A percentile compares a stretch with the other conserved stretches of the same genome.
These are phyloP conservation scores for Xylaria multiplex DNA, from an alignment of 2,329 filamentous ascomycete genomes.

Conservation along the genomic window DNA sequence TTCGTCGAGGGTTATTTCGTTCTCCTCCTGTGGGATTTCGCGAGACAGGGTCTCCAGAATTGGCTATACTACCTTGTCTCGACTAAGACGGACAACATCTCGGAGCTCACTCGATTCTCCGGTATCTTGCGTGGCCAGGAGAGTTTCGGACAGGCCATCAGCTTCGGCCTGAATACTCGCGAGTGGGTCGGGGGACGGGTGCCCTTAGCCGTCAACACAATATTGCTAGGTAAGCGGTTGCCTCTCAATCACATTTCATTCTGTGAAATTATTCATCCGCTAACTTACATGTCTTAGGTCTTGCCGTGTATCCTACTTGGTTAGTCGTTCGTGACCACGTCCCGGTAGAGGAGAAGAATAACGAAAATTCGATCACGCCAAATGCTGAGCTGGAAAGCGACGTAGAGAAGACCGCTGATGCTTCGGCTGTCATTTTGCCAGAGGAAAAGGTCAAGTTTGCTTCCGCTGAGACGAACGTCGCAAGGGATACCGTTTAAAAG, in stretches of 20 bases:
- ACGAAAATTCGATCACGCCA: background rate
- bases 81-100: constrained; percentile 65
- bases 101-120: constrained; percentile 57
- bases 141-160: constrained; percentile 54
- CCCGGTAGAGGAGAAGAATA: constrained; percentile 40
- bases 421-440: constrained; percentile 22
- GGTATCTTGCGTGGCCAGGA: constrained; percentile 55
- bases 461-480: constrained; percentile 27
- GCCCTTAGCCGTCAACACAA: constrained; percentile 53
- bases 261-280: background rate
- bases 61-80: constrained; percentile 67
- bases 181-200: constrained; percentile 54
- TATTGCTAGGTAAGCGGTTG: constrained; percentile 50
- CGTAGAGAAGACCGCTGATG: constrained; percentile 37
- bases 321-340: constrained; percentile 48
- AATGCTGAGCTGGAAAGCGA: constrained; percentile 33
- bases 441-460: constrained; percentile 39
- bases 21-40: constrained; percentile 70
- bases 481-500: constrained; percentile 24
- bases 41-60: constrained; percentile 63
- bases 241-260: background rate
- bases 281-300: constrained; percentile 34
- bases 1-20: constrained; percentile 75
- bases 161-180: constrained; percentile 53
- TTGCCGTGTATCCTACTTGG: constrained; percentile 48